A percentile compares a stretch with the other conserved stretches of the same genome.
Conservation (phyloP, 805 yeast species). For the Zygosaccharomyces bailii region DNA sequence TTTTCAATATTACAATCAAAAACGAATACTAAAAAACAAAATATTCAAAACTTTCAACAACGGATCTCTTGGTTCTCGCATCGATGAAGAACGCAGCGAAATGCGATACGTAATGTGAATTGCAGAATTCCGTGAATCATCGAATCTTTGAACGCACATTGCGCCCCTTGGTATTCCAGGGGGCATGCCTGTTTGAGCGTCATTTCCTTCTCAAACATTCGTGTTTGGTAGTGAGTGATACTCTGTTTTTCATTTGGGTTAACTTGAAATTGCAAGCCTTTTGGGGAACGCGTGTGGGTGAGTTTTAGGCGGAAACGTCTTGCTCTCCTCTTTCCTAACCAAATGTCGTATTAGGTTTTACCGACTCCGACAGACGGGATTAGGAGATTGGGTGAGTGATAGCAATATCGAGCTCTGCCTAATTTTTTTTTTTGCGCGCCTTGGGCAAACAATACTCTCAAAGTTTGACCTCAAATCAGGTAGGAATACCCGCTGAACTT, state of each 20-base stretch:
- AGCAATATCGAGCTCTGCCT: neutral
- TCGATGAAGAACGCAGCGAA: constrained; percentile 47
- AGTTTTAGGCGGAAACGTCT: neutral
- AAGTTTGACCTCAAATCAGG: constrained; percentile 41
- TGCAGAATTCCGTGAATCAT: constrained; percentile 41
- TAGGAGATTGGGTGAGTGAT: neutral
- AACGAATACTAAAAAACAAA: constrained; percentile 16
- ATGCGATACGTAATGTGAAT: constrained; percentile 43
- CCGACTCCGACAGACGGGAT: constrained; percentile 15
- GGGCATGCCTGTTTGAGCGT: constrained; percentile 43
- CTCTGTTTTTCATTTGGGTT: constrained; percentile 28
- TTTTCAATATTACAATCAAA: constrained; percentile 14
- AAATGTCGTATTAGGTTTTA: constrained; percentile 26
- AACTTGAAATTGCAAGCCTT: constrained; percentile 35
- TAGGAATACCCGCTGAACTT: constrained; percentile 44
- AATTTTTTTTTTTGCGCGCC: constrained; percentile 2
- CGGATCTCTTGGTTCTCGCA: constrained; percentile 46
- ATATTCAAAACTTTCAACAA: constrained; percentile 40
- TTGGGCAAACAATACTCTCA: constrained; percentile 17
- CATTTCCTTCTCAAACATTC: constrained; percentile 37
- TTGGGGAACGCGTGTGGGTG: constrained; percentile 9
- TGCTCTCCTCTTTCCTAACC: constrained; percentile 13
- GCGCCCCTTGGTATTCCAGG: constrained; percentile 42
- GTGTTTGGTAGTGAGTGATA: constrained; percentile 37
- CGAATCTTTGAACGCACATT: constrained; percentile 47